These are phyloP conservation scores for Amphicarpaea edgeworthii DNA, from an alignment of 306 rosid genomes.

Conservation along the genomic window DNA sequence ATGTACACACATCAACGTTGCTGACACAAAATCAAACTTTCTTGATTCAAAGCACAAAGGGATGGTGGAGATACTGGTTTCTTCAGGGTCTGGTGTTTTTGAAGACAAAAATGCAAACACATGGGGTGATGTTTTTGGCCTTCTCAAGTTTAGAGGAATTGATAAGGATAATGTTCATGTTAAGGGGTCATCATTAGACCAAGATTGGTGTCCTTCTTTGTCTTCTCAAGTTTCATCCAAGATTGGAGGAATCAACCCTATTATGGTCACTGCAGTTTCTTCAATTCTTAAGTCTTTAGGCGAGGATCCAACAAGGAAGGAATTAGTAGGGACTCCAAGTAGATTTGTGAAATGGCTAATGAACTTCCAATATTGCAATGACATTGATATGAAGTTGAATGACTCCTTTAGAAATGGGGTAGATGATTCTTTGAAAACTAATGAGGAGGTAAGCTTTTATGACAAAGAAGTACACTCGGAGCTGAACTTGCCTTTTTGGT, in stretches of 20 bases:
- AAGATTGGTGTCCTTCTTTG: slow-evolving; percentile 18
- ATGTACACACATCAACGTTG: not conserved
- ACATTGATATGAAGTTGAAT: slow-evolving; percentile 62
- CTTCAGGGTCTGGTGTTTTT: slow-evolving; percentile 16
- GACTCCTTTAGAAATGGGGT: slow-evolving; percentile 46
- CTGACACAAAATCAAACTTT: not conserved
- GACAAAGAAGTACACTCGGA: slow-evolving; percentile 61
- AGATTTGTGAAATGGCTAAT: slow-evolving; percentile 71
- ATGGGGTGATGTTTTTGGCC: not conserved
- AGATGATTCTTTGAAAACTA: slow-evolving; percentile 36
- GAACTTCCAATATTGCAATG: slow-evolving; percentile 57
- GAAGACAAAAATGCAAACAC: not conserved
- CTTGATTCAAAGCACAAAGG: not conserved
- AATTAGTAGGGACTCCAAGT: slow-evolving; percentile 60
- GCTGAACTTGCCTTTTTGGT: slow-evolving; percentile 69
- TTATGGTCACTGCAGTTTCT: not conserved
- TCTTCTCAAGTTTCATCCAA: not conserved
- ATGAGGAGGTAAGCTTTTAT: slow-evolving; percentile 35
- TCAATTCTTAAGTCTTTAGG: slow-evolving; percentile 7
- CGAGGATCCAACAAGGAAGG: slow-evolving; percentile 4
- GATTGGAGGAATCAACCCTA: not conserved
- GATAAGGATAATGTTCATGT: not conserved
- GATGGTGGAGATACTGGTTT: not conserved
- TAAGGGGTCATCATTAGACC: not conserved
- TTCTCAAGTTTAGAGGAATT: not conserved